Evolutionary conservation across 78 protist genomes (phyloP).

Genomic region (Pigoraptor vietnamica): DNA sequence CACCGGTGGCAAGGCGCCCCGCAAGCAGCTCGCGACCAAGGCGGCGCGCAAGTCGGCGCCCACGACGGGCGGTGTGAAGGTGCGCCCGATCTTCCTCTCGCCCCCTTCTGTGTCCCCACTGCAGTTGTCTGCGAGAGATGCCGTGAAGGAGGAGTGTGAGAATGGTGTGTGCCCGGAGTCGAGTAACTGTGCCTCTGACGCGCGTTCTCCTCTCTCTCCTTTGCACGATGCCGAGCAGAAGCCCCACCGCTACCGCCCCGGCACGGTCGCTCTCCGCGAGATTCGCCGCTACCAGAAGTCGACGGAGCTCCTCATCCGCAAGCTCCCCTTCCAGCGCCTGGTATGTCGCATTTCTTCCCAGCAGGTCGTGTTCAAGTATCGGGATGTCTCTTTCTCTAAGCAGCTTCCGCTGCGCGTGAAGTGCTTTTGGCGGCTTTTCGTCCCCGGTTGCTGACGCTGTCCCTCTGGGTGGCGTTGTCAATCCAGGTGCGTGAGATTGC

Average conservation of each 20-base stretch:
- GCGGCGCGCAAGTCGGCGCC: slow-evolving; percentile 85
- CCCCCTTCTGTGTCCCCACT: not conserved
- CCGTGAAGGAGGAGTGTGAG: too few species aligned
- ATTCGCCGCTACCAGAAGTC: slow-evolving; percentile 76
- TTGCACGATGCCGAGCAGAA: too few species aligned
- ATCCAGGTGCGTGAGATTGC: slow-evolving; percentile 56
- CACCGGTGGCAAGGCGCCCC: slow-evolving; percentile 93
- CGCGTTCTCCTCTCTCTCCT: too few species aligned
- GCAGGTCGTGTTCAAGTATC: not conserved
- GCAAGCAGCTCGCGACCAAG: slow-evolving; percentile 70
- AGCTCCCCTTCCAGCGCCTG: slow-evolving; percentile 85
- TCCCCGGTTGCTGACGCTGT: not conserved
- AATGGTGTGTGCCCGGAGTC: too few species aligned
- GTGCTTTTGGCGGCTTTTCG: not conserved
- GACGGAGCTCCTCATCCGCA: slow-evolving; percentile 84
- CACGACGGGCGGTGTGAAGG: slow-evolving; percentile 74
- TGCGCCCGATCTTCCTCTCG: not conserved
- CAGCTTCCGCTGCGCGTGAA: not conserved
- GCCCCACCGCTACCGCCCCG: slow-evolving; percentile 90
- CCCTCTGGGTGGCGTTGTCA: not conserved
- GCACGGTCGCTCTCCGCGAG: slow-evolving; percentile 82
- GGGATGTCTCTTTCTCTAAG: not conserved
- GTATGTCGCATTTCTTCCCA: not conserved
- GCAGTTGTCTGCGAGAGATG: not conserved
- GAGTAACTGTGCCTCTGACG: too few species aligned